These are phyloP conservation scores for Phytopythium cucurbitacearum DNA, from an alignment of 352 stramenopile species.

Conservation along the genomic window DNA sequence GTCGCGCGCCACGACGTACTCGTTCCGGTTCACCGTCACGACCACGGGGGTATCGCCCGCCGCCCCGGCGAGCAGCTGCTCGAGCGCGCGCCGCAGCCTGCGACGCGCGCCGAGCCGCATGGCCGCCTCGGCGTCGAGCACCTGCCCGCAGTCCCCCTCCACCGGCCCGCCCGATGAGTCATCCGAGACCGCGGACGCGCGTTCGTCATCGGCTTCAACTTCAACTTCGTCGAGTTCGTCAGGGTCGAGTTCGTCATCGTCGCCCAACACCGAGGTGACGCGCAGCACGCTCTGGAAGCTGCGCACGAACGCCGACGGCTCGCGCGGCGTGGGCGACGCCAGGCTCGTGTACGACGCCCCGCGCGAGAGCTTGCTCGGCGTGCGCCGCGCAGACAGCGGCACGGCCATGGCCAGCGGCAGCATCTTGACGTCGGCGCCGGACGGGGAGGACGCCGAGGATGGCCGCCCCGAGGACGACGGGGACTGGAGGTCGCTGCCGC, in stretches of 20 bases:
- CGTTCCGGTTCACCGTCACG: constrained; percentile 29
- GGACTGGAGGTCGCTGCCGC: not conserved
- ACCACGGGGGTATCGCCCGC: not conserved
- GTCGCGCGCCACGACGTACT: constrained; percentile 18
- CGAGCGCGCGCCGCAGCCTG: constrained; percentile 11
- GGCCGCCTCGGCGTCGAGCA: not conserved
- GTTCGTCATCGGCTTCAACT: no score
- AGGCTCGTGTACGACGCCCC: constrained; percentile 2
- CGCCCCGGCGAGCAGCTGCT: constrained; percentile 11
- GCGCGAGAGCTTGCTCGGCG: not conserved
- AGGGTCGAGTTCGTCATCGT: constrained; percentile 1
- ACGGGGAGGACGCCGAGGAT: no score
- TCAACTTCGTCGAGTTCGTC: not conserved
- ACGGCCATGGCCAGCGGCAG: no score
- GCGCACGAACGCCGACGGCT: not conserved
- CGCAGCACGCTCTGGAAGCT: constrained; percentile 5
- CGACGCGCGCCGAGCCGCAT: constrained; percentile 4
- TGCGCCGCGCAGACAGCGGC: not conserved
- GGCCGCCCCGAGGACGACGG: not conserved
- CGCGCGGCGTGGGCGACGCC: constrained; percentile 1
- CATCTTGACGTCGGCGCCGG: no score
- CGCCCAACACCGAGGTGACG: constrained; percentile 1
- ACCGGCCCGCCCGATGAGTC: no score
- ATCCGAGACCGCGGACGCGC: not conserved
- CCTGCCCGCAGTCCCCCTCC: no score